Conservation (phyloP, 805 yeast species). For the Zygosaccharomyces gambellarensis region DNA sequence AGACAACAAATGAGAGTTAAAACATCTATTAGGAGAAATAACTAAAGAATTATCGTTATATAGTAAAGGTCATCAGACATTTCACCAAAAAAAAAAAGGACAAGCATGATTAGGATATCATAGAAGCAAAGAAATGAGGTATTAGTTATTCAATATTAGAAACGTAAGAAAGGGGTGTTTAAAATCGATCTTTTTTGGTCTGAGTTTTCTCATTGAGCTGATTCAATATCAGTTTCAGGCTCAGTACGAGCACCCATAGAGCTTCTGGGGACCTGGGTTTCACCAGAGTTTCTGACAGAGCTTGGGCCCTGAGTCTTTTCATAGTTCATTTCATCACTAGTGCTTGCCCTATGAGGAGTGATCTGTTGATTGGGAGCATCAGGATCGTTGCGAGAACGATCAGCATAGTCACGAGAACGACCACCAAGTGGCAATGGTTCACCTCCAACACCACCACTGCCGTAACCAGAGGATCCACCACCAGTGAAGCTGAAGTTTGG, state of each 20-base stretch:
- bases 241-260: neutral
- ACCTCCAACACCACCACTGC: conserved; percentile 1
- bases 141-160: no score
- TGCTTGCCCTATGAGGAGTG: conserved; percentile 2
- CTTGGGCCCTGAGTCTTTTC: conserved; percentile 18
- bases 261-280: conserved; percentile 30
- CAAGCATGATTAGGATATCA: no score
- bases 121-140: no score
- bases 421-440: neutral
- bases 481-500: conserved; percentile 15
- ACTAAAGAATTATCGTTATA: no score
- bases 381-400: neutral
- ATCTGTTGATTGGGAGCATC: conserved; percentile 4
- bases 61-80: no score
- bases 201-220: neutral
- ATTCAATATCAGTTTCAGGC: conserved; percentile 1
- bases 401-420: neutral
- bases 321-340: conserved; percentile 12
- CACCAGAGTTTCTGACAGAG: conserved; percentile 34
- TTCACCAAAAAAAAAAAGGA: no score
- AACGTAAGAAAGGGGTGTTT: no score
- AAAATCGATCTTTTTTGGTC: no score
- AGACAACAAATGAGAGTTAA: no score
- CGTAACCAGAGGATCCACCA: conserved; percentile 4
- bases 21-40: no score